Evolutionary conservation across 202 grass and related monocot species (phyloP).

Genomic region (Hordeum pubiflorum): DNA sequence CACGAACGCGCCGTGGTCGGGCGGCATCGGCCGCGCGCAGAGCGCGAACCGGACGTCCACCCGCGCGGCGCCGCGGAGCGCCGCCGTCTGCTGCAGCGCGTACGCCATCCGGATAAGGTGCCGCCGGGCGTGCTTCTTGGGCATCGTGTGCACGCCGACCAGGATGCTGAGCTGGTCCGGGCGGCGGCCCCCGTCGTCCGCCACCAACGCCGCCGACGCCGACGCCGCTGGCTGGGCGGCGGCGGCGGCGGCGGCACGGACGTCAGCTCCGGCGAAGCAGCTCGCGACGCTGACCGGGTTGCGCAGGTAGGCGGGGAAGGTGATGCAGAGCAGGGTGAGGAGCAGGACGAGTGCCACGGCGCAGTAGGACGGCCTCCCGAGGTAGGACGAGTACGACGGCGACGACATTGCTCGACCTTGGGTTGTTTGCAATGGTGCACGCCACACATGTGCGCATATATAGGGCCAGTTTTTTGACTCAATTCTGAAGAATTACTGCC

Average conservation of each 20-base stretch:
- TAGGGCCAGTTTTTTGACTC: too few relatives aligned
- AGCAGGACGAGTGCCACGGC: constrained; percentile 26
- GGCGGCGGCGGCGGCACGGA: too few relatives aligned
- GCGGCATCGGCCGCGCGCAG: constrained; percentile 45
- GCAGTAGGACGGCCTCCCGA: constrained; percentile 25
- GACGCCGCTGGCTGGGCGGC: background rate
- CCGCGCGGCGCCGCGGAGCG: constrained; percentile 26
- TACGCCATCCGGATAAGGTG: constrained; percentile 69
- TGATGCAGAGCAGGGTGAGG: constrained; percentile 34
- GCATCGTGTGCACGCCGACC: constrained; percentile 56
- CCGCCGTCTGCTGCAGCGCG: constrained; percentile 40
- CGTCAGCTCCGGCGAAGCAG: background rate
- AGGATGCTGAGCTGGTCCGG: constrained; percentile 41
- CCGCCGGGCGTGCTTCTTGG: constrained; percentile 50
- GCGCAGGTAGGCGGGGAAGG: constrained; percentile 9
- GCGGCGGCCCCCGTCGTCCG: background rate
- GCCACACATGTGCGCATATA: background rate
- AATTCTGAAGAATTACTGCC: too few relatives aligned
- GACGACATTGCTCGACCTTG: background rate
- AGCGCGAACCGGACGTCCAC: constrained; percentile 66
- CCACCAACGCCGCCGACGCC: background rate
- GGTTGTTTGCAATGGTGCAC: background rate
- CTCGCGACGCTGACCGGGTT: background rate
- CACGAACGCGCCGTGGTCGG: constrained; percentile 48
- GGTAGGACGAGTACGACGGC: constrained; percentile 3